phyloP scores from a whole-genome alignment of 345 rosid genomes.

The Euphorbia tirucalli region DNA sequence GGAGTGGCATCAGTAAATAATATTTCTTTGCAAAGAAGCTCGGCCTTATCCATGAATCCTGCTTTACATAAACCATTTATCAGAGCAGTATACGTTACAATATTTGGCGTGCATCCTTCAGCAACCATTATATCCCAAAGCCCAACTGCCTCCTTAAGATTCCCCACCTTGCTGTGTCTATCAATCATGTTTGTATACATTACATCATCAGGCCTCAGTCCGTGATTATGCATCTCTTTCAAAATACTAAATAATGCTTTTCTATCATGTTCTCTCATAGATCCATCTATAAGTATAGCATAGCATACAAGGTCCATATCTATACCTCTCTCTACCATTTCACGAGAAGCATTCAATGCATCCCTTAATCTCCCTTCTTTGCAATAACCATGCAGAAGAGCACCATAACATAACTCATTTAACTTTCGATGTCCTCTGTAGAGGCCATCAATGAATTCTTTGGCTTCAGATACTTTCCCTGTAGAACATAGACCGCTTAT shows the following conservation, averaged over 20 bases:
- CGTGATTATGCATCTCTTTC: slow-evolving; percentile 62
- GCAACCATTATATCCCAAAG: slow-evolving; percentile 73
- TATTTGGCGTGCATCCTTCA: slow-evolving; percentile 70
- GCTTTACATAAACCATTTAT: slow-evolving; percentile 82
- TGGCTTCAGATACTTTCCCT: slow-evolving; percentile 69
- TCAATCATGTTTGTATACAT: slow-evolving; percentile 85
- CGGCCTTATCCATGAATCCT: slow-evolving; percentile 67
- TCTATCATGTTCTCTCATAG: slow-evolving; percentile 52
- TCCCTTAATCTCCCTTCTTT: slow-evolving; percentile 75
- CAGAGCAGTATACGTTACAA: slow-evolving; percentile 78
- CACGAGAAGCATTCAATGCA: slow-evolving; percentile 55
- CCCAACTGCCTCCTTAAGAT: slow-evolving; percentile 59
- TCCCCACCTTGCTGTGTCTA: slow-evolving; percentile 68
- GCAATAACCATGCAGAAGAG: slow-evolving; percentile 74
- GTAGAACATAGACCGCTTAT: slow-evolving; percentile 68
- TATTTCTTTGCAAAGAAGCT: slow-evolving; percentile 61
- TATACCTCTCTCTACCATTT: slow-evolving; percentile 73
- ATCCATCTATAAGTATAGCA: slow-evolving; percentile 74
- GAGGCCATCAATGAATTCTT: slow-evolving; percentile 64
- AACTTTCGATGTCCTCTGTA: slow-evolving; percentile 48
- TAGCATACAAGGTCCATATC: slow-evolving; percentile 83
- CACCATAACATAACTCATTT: slow-evolving; percentile 84
- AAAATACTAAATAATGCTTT: slow-evolving; percentile 45
- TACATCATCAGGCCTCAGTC: slow-evolving; percentile 70
- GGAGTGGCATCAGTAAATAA: slow-evolving; percentile 42